phyloP scores from a whole-genome alignment of 805 yeast genomes.

The Torulaspora gathmanii region DNA sequence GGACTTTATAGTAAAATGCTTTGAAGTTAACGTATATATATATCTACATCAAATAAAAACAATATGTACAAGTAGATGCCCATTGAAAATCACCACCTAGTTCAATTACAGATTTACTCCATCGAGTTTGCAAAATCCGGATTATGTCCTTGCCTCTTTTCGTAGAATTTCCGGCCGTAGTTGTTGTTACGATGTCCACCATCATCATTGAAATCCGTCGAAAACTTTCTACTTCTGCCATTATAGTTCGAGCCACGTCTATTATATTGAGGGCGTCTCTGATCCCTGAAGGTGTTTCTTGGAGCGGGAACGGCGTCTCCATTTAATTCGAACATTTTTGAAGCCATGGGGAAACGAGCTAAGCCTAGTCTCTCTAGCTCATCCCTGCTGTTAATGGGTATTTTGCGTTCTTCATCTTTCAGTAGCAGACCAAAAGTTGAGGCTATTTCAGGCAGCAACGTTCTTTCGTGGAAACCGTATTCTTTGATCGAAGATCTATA shows the following conservation, averaged over 20 bases:
- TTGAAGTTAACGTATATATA: not conserved
- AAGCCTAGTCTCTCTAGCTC: constrained; percentile 26
- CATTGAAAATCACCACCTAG: constrained; percentile 1
- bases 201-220: constrained; percentile 3
- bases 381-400: constrained; percentile 20
- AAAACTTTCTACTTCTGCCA: constrained; percentile 1
- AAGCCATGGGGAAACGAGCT: constrained; percentile 18
- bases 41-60: not conserved
- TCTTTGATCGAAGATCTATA: constrained; percentile 35
- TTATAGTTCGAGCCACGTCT: constrained; percentile 4
- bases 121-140: constrained; percentile 10
- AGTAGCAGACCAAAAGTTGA: constrained; percentile 24
- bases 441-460: constrained; percentile 24
- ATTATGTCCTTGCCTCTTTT: constrained; percentile 12
- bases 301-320: constrained; percentile 6
- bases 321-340: constrained; percentile 23
- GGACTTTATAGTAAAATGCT: not conserved
- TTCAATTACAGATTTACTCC: constrained; percentile 1
- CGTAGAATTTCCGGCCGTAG: constrained; percentile 10
- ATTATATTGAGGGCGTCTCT: constrained; percentile 1
- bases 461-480: constrained; percentile 31
- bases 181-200: constrained; percentile 5
- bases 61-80: constrained; percentile 9
- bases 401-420: constrained; percentile 22
- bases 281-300: not conserved